Percentiles rank a stretch among this genome's conserved stretches.
These are phyloP conservation scores for Macrophomina pseudophaseolina DNA, from an alignment of 2,329 filamentous ascomycete genomes.

Conservation along the genomic window DNA sequence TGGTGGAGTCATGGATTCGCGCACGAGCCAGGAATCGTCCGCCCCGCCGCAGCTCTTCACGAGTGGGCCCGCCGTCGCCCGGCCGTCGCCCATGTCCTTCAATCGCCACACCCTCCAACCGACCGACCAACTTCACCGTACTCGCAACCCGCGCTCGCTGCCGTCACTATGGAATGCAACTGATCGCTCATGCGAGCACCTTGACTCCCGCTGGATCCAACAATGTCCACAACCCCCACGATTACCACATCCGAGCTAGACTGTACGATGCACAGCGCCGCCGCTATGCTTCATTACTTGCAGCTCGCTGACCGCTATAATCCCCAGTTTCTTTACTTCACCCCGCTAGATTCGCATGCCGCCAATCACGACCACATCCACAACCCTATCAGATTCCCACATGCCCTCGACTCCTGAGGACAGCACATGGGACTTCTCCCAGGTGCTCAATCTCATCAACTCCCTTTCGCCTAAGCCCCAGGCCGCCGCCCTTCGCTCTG, in stretches of 20 bases:
- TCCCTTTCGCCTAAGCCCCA: constrained; percentile 30
- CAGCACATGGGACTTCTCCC: constrained; percentile 53
- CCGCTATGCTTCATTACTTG: constrained; percentile 7
- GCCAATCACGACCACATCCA: constrained; percentile 1
- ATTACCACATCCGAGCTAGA: background rate
- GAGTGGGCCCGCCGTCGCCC: constrained; percentile 8
- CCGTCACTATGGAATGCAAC: constrained; percentile 6
- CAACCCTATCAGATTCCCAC: constrained; percentile 9
- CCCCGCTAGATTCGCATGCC: background rate
- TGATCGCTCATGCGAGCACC: constrained; percentile 1
- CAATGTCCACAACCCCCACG: background rate
- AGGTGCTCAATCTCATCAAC: constrained; percentile 51
- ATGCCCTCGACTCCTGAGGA: constrained; percentile 44
- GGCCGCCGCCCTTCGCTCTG: background rate
- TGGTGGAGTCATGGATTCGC: background rate
- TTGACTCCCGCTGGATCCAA: background rate
- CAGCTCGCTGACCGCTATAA: constrained; percentile 8
- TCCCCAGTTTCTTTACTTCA: constrained; percentile 13
- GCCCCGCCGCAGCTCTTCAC: background rate
- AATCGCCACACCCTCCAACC: background rate
- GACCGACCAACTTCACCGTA: no score
- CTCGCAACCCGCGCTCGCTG: background rate
- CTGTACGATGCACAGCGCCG: constrained; percentile 16
- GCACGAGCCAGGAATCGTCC: background rate
- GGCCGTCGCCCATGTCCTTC: background rate